Evolutionary conservation across 2,329 filamentous ascomycete genomes (phyloP).

Genomic region (Dothideomycetes sp.): DNA sequence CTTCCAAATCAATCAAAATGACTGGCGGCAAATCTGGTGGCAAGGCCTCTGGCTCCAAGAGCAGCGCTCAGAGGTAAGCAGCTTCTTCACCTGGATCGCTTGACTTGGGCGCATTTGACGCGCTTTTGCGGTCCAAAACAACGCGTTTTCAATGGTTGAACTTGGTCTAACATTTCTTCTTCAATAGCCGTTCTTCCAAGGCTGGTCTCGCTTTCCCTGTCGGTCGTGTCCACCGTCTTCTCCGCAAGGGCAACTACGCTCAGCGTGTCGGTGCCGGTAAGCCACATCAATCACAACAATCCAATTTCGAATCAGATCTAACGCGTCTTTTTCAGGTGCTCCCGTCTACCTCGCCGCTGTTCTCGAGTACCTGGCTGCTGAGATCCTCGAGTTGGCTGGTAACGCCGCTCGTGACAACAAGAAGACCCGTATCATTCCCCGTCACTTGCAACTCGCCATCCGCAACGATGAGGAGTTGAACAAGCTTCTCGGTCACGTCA

Average conservation of each 20-base stretch:
- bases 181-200: conserved; percentile 85
- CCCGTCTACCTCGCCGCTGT: conserved; percentile 96
- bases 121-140: conserved; percentile 30
- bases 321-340: conserved; percentile 47
- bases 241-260: conserved; percentile 98
- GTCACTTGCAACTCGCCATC: conserved; percentile 98
- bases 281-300: conserved; percentile 22
- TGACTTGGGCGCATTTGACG: conserved; percentile 28
- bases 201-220: conserved; percentile 98
- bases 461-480: conserved; percentile 99
- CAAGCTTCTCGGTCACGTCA: conserved; percentile 94
- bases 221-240: conserved; percentile 97
- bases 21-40: conserved; percentile 99
- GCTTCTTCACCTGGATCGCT: conserved; percentile 16
- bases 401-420: conserved; percentile 99
- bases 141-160: conserved; percentile 20
- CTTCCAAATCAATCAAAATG: conserved; percentile 66
- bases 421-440: conserved; percentile 99
- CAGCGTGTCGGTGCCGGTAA: conserved; percentile 95
- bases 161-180: conserved; percentile 34
- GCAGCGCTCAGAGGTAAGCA: conserved; percentile 92
- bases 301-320: conserved; percentile 16
- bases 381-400: conserved; percentile 97
- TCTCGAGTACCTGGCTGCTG: conserved; percentile 95
- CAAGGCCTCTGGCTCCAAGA: conserved; percentile 97